phyloP scores from a whole-genome alignment of 306 rosid species.

The Fragaria ananassa region DNA sequence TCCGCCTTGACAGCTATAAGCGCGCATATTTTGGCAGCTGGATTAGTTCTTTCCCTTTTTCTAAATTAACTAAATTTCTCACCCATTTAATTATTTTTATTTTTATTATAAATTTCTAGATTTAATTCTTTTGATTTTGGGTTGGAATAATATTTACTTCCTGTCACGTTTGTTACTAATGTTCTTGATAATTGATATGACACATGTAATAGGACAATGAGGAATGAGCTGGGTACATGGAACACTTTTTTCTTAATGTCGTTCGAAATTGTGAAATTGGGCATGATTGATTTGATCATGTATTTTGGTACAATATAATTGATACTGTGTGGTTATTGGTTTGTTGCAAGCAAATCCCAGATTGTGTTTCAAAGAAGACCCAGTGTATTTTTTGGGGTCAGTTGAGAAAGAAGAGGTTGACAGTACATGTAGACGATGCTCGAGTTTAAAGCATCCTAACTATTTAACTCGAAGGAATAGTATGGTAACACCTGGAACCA shows the following conservation, averaged over 20 bases:
- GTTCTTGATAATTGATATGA: background rate
- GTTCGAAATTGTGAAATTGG: background rate
- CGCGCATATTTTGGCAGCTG: background rate
- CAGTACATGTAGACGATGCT: background rate
- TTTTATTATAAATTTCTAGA: background rate
- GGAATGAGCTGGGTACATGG: background rate
- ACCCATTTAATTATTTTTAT: background rate
- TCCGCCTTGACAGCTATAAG: background rate
- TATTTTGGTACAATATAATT: background rate
- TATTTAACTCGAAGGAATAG: background rate
- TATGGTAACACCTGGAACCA: background rate
- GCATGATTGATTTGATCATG: background rate
- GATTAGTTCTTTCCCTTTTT: background rate
- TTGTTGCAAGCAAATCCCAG: too few species aligned
- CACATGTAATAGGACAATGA: background rate
- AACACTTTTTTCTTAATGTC: background rate
- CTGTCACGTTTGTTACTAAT: background rate
- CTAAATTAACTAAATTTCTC: background rate
- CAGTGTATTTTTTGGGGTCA: background rate
- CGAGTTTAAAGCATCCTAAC: background rate
- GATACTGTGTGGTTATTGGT: too few species aligned
- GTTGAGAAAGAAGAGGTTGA: background rate
- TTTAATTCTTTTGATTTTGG: background rate
- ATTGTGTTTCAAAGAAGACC: background rate
- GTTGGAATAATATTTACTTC: background rate